phyloP scores from a whole-genome alignment of 2,329 filamentous ascomycete genomes.

The Helminthosporium solani region DNA sequence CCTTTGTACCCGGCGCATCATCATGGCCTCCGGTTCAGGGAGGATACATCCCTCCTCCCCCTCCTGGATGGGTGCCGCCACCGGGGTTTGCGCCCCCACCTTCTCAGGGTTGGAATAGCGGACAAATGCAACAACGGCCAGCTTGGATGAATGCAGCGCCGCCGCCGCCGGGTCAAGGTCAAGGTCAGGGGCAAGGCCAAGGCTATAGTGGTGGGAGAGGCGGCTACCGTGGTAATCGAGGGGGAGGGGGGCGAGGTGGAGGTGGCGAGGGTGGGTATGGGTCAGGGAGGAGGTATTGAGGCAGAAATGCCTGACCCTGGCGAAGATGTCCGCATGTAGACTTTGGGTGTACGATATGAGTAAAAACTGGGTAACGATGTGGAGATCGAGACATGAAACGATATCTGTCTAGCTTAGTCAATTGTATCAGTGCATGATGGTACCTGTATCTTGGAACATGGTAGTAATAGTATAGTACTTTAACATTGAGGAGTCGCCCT shows the following conservation, averaged over 20 bases:
- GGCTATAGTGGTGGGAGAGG: neutral
- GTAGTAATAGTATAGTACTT: no score
- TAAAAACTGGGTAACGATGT: neutral
- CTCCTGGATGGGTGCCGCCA: neutral
- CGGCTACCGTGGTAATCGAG: constrained; percentile 5
- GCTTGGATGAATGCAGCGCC: constrained; percentile 2
- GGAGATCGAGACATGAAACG: no score
- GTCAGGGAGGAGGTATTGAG: no score
- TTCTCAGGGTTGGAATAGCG: neutral
- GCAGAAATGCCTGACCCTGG: no score
- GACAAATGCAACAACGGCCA: neutral
- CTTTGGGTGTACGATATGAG: no score
- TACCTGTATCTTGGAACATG: no score
- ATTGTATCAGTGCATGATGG: no score
- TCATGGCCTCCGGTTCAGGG: neutral
- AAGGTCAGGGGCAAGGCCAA: constrained; percentile 5
- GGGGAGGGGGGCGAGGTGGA: no score
- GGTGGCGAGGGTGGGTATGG: no score
- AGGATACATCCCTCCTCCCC: neutral
- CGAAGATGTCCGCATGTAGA: no score
- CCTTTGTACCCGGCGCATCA: neutral
- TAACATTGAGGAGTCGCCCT: no score
- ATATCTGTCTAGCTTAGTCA: no score
- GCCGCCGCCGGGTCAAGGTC: constrained; percentile 15
- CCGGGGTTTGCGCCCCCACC: neutral